Base-by-base conservation (phyloP, 768 basidiomycete genomes). In the Serpula lacrymans region DNA sequence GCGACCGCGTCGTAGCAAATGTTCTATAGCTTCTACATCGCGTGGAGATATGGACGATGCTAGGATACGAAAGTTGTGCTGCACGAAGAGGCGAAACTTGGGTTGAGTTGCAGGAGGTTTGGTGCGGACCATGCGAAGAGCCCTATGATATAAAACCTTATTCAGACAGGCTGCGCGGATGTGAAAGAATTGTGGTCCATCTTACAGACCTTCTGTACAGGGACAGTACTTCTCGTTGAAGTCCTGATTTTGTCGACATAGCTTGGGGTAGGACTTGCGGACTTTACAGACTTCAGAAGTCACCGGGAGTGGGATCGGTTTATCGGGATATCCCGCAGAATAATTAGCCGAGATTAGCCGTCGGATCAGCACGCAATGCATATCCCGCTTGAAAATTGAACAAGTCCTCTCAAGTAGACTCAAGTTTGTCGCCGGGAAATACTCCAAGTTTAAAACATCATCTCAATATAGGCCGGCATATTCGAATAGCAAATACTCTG, bases 21-120 rank as follows among this genome's bases (percentile, higher is more conserved):
- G 82, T 50, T 92, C 88, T 26, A 91, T 75, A 7, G 75, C 76
- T 40, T 71, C 70, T 44, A 90, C 68, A 40, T 87, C 75, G 9
- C 84, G 77, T 5, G 82, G 73, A 3, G 83, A 76, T 18, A 88
- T 68, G 1, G 66, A 66, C 4, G 68, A 52, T 4, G 84, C 82
- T 51, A 83, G 82, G 5, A 67, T 68, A 54, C 67, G 83, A 61
- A 92, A 91, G 10, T 68, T 74, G 57, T 83, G 82, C 44, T 79
- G 83, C 23, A 86, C 68, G 55, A 77, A 77, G 33, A 87, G 71
- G 17, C 67, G 66, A 60, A 90, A 91, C 49, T 80, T 87, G 26
- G 74, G 66, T 36, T 72, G 83, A 1, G 80, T 66, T 6, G 61
- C 46, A 1, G 62, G 57, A 6, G 88, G 85, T 63, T 91, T 91